Conservation (phyloP, 1,284 basidiomycete species). For the Caloboletus inedulis region DNA sequence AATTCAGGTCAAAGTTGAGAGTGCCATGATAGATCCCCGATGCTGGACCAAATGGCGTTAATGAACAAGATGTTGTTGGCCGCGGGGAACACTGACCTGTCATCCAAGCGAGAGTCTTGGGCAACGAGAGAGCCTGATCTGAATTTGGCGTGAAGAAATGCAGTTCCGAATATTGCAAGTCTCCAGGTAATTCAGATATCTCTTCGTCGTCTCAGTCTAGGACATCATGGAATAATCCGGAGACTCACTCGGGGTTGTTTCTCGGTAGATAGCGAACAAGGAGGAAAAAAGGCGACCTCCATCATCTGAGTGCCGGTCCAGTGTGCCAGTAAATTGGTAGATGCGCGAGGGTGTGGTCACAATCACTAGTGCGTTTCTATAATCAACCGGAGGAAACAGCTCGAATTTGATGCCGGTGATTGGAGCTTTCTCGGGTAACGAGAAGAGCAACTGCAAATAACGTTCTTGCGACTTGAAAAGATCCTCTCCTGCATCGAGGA, state of each 20-base stretch:
- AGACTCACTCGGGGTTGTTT: slow-evolving; percentile 74
- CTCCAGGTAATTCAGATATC: slow-evolving; percentile 83
- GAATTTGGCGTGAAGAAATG: slow-evolving; percentile 72
- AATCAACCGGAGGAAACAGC: slow-evolving; percentile 62
- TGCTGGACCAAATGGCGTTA: slow-evolving; percentile 38
- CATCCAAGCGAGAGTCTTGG: slow-evolving; percentile 83
- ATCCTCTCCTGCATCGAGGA: slow-evolving; percentile 85
- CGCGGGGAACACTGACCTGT: slow-evolving; percentile 53
- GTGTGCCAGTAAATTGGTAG: slow-evolving; percentile 83
- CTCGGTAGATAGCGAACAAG: slow-evolving; percentile 71
- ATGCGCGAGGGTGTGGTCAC: slow-evolving; percentile 86
- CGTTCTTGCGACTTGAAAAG: slow-evolving; percentile 89
- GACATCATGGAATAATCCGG: background rate
- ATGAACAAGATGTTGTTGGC: slow-evolving; percentile 11
- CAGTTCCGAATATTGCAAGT: slow-evolving; percentile 69
- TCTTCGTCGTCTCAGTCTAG: slow-evolving; percentile 46
- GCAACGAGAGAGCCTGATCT: slow-evolving; percentile 63
- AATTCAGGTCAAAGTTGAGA: slow-evolving; percentile 61
- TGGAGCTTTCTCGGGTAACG: slow-evolving; percentile 73
- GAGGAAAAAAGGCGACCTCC: slow-evolving; percentile 73
- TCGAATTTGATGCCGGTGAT: slow-evolving; percentile 84
- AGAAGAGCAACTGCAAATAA: slow-evolving; percentile 77
- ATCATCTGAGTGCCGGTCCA: slow-evolving; percentile 67
- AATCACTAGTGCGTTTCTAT: slow-evolving; percentile 65
- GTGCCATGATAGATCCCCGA: slow-evolving; percentile 84